Evolutionary conservation across 192 early-diverging fungal species (phyloP), one percentile per base, ranked within the genome.

Genomic region (Rhizophagus sp.): DNA sequence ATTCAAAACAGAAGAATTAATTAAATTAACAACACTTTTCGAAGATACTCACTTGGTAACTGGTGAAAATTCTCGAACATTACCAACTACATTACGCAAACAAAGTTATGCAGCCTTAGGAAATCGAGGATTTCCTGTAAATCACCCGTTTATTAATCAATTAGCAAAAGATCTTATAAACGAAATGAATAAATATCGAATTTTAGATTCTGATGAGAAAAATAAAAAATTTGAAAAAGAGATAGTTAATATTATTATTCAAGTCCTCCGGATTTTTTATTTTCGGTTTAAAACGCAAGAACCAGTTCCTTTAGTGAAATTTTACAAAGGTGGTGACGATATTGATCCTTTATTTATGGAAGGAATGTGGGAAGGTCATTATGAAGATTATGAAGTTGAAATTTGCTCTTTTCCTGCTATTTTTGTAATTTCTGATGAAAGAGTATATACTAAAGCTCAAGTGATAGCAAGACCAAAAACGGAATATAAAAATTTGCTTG

Each of bases 381-480:
- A 17, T 47, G 24, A 77, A n/a, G 71, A 47, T 73, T 66, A 17
- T 13, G 76, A 44, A 66, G 63, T 77, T 27, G 76, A 77, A 66
- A 67, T 77, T 39, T 77, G 76, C 25, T 77, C 24, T n/a, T 77
- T 77, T n/a, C 76, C 76, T 0, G 33, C 52, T 11, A 33, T 77
- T 27, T 5, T 49, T 39, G 2, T 30, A 17, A 41, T 11, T 4
- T 25, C 25, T 13, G 25, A 47, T 19, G 22, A 11, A 19, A 52
- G 76, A 65, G 63, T 49, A 17, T 77, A 65, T 39, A 77, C 64
- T 77, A 77, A 33, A 44, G 76, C 76, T 65, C 13, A 39, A 63
- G 76, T 77, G 30, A 41, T 65, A 13, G 36, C 9, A 15, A 27
- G 76, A 25, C 61, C 19, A 66, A 66, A 66, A 11, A 11, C 9